phyloP scores from a whole-genome alignment of 2,329 filamentous ascomycete species.

The Verticillium isaacii region DNA sequence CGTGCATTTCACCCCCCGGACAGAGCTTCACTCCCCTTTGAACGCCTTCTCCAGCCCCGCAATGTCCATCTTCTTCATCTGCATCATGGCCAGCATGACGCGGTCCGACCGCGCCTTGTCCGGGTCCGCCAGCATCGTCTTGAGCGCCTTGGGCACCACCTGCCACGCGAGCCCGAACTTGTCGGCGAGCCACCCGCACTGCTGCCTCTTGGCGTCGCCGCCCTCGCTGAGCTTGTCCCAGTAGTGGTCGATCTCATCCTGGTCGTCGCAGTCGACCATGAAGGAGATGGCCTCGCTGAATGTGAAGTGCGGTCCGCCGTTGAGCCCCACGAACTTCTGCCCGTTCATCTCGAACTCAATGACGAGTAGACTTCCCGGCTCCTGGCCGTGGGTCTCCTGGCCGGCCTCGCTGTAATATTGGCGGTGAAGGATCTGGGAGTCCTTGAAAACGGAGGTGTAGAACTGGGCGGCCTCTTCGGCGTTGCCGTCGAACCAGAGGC shows the following conservation, averaged over 20 bases:
- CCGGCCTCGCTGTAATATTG: conserved; percentile 23
- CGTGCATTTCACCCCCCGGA: too few species aligned
- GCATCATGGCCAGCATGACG: conserved; percentile 30
- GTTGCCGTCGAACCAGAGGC: conserved; percentile 36
- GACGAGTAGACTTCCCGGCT: conserved; percentile 25
- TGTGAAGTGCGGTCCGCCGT: conserved; percentile 35
- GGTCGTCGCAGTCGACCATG: conserved; percentile 37
- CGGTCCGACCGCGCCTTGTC: conserved; percentile 27
- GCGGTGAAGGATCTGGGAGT: conserved; percentile 28
- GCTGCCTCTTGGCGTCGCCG: conserved; percentile 27
- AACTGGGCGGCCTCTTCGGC: conserved; percentile 34
- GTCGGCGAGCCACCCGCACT: conserved; percentile 41
- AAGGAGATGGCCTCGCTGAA: conserved; percentile 37
- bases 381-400: conserved; percentile 22
- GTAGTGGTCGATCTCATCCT: conserved; percentile 42
- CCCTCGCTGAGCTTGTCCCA: conserved; percentile 37
- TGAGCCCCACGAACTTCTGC: conserved; percentile 33
- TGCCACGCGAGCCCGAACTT: conserved; percentile 43
- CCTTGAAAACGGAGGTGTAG: conserved; percentile 35
- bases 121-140: conserved; percentile 24
- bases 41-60: conserved; percentile 29
- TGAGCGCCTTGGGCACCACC: conserved; percentile 32
- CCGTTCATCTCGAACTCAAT: conserved; percentile 34
- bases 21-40: conserved; percentile 12
- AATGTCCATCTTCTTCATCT: conserved; percentile 39